phyloP scores from a whole-genome alignment of 2,329 filamentous ascomycete genomes.

The Aotearoamyces nothofagi region DNA sequence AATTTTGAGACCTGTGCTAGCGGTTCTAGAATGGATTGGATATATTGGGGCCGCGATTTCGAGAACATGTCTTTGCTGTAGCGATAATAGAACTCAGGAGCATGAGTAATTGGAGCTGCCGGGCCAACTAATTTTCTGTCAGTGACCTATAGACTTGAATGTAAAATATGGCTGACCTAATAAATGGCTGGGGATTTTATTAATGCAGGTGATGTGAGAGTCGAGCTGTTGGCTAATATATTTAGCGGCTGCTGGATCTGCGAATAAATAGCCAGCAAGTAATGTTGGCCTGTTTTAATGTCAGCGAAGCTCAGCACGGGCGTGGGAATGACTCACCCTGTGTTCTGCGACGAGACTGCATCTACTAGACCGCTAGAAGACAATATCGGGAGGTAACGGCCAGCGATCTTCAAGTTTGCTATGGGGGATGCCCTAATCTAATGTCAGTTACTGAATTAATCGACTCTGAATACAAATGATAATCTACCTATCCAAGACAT shows the following conservation, averaged over 20 bases:
- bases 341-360: slow-evolving; percentile 23
- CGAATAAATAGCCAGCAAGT: slow-evolving; percentile 35
- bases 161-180: no score
- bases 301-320: slow-evolving; percentile 22
- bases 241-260: slow-evolving; percentile 32
- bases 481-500: no score
- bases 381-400: no score
- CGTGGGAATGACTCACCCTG: no score
- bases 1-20: background rate
- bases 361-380: slow-evolving; percentile 29
- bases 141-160: no score
- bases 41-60: slow-evolving; percentile 26
- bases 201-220: slow-evolving; percentile 34
- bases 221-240: slow-evolving; percentile 42
- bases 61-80: slow-evolving; percentile 30
- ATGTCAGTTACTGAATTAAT: no score
- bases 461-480: no score
- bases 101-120: slow-evolving; percentile 19
- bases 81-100: slow-evolving; percentile 17
- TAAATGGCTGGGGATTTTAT: slow-evolving; percentile 39
- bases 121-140: slow-evolving; percentile 24
- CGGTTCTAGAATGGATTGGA: slow-evolving; percentile 13
- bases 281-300: slow-evolving; percentile 19
- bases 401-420: no score
- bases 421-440: no score